Percentiles rank a stretch among this genome's conserved stretches.
phyloP scores from a whole-genome alignment of 257 asterid species.

The Solanum piurae region DNA sequence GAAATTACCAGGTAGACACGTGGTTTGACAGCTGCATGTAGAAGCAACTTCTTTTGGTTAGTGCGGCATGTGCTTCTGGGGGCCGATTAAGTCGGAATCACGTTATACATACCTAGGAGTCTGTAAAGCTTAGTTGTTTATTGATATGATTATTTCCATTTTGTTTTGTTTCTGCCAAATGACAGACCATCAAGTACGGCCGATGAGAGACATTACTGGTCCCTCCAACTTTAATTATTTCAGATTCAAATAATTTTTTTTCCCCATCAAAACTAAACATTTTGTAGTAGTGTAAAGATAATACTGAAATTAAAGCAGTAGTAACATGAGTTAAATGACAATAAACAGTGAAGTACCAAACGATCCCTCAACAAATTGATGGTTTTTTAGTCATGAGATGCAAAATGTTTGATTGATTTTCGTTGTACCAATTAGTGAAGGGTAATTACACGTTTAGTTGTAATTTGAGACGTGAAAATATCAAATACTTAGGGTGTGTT shows the following conservation, averaged over 20 bases:
- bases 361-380: neutral
- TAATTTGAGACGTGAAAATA: neutral
- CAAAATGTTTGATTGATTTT: neutral
- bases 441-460: neutral
- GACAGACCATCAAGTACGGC: neutral
- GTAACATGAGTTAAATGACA: too few species aligned
- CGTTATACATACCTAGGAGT: neutral
- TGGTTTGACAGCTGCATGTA: conserved; percentile 18
- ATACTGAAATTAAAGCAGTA: neutral
- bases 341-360: neutral
- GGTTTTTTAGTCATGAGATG: neutral
- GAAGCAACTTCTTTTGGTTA: neutral
- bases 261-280: too few species aligned
- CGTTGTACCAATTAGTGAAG: neutral
- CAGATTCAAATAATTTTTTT: too few species aligned
- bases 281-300: neutral
- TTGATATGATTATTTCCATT: neutral
- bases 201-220: neutral
- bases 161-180: neutral
- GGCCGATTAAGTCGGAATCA: conserved; percentile 2
- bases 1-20: neutral
- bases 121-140: neutral
- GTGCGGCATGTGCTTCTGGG: conserved; percentile 14
- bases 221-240: neutral
- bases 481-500: neutral